Evolutionary conservation across 495 filamentous ascomycete species (phyloP), one percentile per base, ranked within the genome.

Genomic region (Glonium stellatum): DNA sequence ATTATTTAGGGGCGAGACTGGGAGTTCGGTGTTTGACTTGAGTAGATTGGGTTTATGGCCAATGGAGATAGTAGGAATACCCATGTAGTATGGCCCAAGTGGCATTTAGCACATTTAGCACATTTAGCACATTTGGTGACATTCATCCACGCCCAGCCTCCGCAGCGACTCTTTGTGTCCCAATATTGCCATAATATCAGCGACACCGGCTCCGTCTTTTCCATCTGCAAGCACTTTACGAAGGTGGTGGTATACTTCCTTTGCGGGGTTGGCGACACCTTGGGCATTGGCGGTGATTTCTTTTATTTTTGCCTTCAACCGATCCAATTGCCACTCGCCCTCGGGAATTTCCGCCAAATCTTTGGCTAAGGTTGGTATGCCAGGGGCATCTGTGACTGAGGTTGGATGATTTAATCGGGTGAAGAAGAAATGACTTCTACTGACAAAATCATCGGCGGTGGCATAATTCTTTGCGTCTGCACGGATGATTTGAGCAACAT

Each of bases 341-440:
- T 61, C 51, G 6, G 22, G 2, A 22, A 66, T 41, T 19, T 66
- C 63, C 15, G 23, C 37, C 31, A 66, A 48, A 12, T 31, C 4
- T 44, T 62, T 59, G 12, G 37, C 23, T 18, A 18, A 12, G 27
- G 23, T 19, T 6, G 57, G 48, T 15, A 44, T 44, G 13, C 39
- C 39, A 11, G 39, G 39, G 11, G 31, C 57, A 12, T 58, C 58
- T 11, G 58, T 61, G 3, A 60, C 21, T 11, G 54, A 48, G 11
- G 35, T 12, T 5, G 58, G 34, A 12, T 59, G 31, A 1, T 21
- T 39, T 5, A 63, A 21, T 5, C 76, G 61, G 54, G 75, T 78
- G 73, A 93, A 86, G 70, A 92, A 84, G 66, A 84, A 85, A 41
- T 66, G 63, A 70, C 86, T 84, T 27, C 81, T 75, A 21, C 75